phyloP scores from a whole-genome alignment of 176 grass and related monocot genomes.

The Avena atlantica region DNA sequence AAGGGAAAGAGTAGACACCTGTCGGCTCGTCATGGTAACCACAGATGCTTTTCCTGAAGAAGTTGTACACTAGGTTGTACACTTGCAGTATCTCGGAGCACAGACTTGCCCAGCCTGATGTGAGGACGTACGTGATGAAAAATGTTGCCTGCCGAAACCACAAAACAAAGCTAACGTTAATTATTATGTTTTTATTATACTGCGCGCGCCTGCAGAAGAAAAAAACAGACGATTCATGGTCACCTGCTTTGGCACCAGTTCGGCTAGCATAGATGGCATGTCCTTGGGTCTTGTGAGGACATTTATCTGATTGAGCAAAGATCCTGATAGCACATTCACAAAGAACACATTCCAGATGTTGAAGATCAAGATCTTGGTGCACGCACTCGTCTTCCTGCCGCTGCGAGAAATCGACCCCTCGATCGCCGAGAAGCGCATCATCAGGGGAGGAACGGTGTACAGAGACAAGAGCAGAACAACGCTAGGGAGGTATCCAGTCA shows the following conservation, averaged over 20 bases:
- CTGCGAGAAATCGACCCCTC: conserved; percentile 91
- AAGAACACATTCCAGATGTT: conserved; percentile 96
- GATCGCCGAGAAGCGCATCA: conserved; percentile 88
- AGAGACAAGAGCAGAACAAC: conserved; percentile 77
- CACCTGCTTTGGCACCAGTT: conserved; percentile 94
- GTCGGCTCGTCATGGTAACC: conserved; percentile 61
- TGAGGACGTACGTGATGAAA: conserved; percentile 96
- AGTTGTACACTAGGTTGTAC: conserved; percentile 71
- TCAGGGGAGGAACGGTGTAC: conserved; percentile 85
- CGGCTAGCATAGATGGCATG: conserved; percentile 78
- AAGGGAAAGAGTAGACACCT: conserved; percentile 81
- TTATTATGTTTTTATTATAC: neutral
- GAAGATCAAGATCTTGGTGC: conserved; percentile 82
- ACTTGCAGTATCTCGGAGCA: conserved; percentile 92
- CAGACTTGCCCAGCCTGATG: conserved; percentile 87
- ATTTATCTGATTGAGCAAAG: conserved; percentile 69
- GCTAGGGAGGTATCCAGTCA: conserved; percentile 94
- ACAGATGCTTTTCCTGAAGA: conserved; percentile 62
- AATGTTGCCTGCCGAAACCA: conserved; percentile 76
- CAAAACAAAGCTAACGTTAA: neutral
- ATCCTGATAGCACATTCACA: conserved; percentile 90
- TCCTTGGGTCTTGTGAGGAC: conserved; percentile 78
- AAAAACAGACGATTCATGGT: neutral
- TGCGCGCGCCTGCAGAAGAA: too few species aligned
- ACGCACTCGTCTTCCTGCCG: conserved; percentile 82